Evolutionary conservation across 2,329 filamentous ascomycete species (phyloP), one percentile per base, ranked within the genome.

Genomic region (Xylariaceae sp.): DNA sequence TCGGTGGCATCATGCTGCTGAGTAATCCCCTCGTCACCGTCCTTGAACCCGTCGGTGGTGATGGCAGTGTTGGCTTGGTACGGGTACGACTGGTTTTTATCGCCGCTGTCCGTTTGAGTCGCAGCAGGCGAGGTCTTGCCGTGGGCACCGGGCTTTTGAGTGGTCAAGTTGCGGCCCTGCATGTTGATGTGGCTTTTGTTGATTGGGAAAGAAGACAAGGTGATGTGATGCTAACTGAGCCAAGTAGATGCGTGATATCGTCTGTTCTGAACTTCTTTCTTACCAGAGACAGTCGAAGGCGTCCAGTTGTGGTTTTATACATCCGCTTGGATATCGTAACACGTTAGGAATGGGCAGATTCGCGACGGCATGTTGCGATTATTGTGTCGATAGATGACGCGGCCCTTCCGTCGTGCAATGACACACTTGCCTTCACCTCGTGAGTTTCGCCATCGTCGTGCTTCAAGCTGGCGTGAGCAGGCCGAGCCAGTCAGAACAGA

Each of bases 41-140:
- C 40, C 18, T 50, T 56, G 50, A 50, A 54, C n/a, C 53, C 56
- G 40, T 54, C 56, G 6, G 56, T 54, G 12, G 56, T 56, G 28
- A 48, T 42, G 17, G 53, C 51, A 7, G 48, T 52, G 45, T 57
- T 53, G 49, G 41, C 47, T n/a, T 50, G 47, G 13, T 34, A 34
- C 10, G 7, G 40, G 34, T 38, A 38, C 5, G 7, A 41, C n/a
- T 42, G 45, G 2, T 6, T 39, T 16, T 39, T 16, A 19, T 47
- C 40, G 10, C 28, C 48, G 17, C 19, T 42, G n/a, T 42, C 45
- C 13, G 39, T 6, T n/a, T 51, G 47, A n/a, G 22, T 17, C 31
- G 18, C 43, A 17, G 46, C 22, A 11, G 22, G 40, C 12, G 14
- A 33, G 5, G 47, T 6, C 33, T 43, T 42, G 45, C 33, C 45